Base-by-base conservation (phyloP, 2,329 filamentous ascomycete species). In the Epichloe hybrida region DNA sequence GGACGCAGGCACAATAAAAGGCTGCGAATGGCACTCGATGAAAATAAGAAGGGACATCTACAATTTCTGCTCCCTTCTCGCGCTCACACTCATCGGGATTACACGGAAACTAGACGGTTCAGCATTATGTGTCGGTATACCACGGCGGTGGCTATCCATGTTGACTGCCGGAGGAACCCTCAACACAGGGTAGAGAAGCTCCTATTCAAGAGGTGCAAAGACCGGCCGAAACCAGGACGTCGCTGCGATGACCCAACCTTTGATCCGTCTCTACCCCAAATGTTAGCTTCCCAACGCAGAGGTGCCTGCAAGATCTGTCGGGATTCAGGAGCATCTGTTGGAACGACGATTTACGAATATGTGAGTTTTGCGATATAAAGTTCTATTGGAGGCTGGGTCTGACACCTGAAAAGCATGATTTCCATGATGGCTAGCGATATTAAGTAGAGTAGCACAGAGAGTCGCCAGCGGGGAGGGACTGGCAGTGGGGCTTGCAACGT, bases 261-360 rank as follows among this genome's bases (percentile, higher is more conserved):
- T 37, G 20, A 46, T 13, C 34, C 34, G 2, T 17, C 34, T 36
- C 49, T 51, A 21, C 23, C 37, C 12, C 6, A 15, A 4, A 12
- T 51, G 2, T 12, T 51, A 5, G 36, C 27, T 34, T 31, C 49
- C 12, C 15, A 42, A 6, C 44, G 49, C 39, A 47, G 49, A 31
- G 49, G 49, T 3, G 5, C 37, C 7, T 51, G 49, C 27, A 51
- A 42, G 15, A 38, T 51, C 12, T 51, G 49, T 40, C 49, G 49
- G 13, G 49, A 51, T 36, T 47, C 44, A 20, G 49, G 36, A 5
- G 27, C 44, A 13, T 47, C 44, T 9, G 49, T 47, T n/a, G 49
- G 38, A 21, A 51, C 43, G 2, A 47, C 37, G 11, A 47, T 51
- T 31, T 51, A 51, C 3, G 44, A 51, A 21, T 21, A 51, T 41